Evolutionary conservation across 257 asterid species (phyloP), one percentile per base, ranked within the genome.

Genomic region (Primulina tabacum): DNA sequence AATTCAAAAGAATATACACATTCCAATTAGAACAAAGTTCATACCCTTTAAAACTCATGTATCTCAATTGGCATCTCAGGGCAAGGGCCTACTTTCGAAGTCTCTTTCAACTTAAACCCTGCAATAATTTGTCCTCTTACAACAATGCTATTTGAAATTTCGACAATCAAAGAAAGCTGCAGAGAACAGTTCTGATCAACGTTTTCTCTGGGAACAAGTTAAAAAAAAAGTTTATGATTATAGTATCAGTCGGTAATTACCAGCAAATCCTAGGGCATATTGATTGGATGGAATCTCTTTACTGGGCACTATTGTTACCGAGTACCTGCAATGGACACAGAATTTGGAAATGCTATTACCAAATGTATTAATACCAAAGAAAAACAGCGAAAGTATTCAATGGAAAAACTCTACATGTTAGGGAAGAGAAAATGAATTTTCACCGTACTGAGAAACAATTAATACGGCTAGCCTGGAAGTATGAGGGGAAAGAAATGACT

Each of bases 51-150:
- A 74, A 75, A 89, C 78, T 89, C 97, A 72, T 91, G 91, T 62
- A 94, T 89, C 86, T 89, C 97, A 50, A 94, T 89, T 29, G 95
- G 97, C 79, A 83, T 85, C 82, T 86, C 99, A 2, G 97, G 97
- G 30, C 97, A 96, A 74, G 90, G 93, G 69, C 97, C 97, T 77
- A 89, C 30, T 57, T 91, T 91, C 61, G 96, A 87, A 68, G 82
- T 84, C 77, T 91, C 99, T 83, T 94, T 90, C 78, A 94, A 80
- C 82, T 84, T 91, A 80, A 69, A 88, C 80, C 96, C 99, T 94
- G 86, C 71, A 57, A 34, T 70, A 29, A 67, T 65, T 58, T 67
- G 74, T 68, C 29, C 57, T 60, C 68, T 73, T 63, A 74, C 72
- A 61, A 67, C 43, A 71, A 55, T 37, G 72, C 61, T 38, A 50